A percentile compares a stretch with the other conserved stretches of the same genome.
phyloP scores from a whole-genome alignment of 495 filamentous ascomycete species.

The Articulospora tetracladia region DNA sequence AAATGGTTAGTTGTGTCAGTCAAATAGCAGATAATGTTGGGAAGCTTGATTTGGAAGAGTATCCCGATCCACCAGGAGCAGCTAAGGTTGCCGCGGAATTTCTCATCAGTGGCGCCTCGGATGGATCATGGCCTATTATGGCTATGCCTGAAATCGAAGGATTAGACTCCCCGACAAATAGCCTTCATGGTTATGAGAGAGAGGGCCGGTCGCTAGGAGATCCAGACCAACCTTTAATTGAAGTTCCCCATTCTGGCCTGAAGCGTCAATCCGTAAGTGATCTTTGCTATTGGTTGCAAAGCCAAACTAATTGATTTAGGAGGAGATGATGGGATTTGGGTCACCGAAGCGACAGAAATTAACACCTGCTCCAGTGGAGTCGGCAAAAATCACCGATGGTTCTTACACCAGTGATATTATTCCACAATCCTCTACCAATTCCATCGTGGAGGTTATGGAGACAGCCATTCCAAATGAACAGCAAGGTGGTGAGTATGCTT shows the following conservation, averaged over 20 bases:
- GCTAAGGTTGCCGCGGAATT: slow-evolving; percentile 14
- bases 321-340: not conserved
- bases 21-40: slow-evolving; percentile 14
- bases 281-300: not conserved
- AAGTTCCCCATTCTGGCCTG: not conserved
- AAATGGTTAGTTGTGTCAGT: slow-evolving; percentile 11
- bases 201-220: not conserved
- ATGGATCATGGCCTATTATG: slow-evolving; percentile 15
- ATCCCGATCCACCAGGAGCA: slow-evolving; percentile 7
- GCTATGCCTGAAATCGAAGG: slow-evolving; percentile 16
- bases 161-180: slow-evolving; percentile 2
- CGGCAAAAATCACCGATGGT: not conserved
- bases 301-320: not conserved
- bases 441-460: not conserved
- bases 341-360: slow-evolving; percentile 22
- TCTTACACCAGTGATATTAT: slow-evolving; percentile 5
- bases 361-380: slow-evolving; percentile 8
- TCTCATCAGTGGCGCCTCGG: slow-evolving; percentile 5
- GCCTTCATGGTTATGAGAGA: not conserved
- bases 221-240: not conserved
- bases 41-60: slow-evolving; percentile 2
- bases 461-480: not conserved
- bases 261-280: slow-evolving; percentile 19
- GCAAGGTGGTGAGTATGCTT: not conserved
- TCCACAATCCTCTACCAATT: not conserved